phyloP scores from a whole-genome alignment of 176 grass and related monocot species.

The Panicum miliaceum region DNA sequence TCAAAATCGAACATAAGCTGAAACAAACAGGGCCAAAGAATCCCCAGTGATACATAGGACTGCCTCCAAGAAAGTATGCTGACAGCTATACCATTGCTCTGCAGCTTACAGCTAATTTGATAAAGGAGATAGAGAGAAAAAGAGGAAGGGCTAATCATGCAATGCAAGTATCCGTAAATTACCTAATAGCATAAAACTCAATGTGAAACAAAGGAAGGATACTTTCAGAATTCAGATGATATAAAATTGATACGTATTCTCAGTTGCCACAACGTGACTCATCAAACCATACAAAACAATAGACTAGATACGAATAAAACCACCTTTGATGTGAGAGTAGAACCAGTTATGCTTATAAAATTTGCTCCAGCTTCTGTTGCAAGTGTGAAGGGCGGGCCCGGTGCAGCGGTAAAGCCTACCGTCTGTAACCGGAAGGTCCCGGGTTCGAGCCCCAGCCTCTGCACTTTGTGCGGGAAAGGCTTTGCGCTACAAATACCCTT shows the following conservation, averaged over 20 bases:
- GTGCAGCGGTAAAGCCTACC: too few relatives aligned
- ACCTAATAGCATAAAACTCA: background rate
- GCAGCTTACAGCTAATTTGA: background rate
- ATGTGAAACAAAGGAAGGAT: slow-evolving; percentile 17
- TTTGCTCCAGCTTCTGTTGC: slow-evolving; percentile 97
- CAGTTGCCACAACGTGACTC: background rate
- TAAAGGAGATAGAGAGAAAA: background rate
- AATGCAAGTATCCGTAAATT: slow-evolving; percentile 27
- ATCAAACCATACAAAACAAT: background rate
- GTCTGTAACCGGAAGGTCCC: too few relatives aligned
- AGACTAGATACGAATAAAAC: slow-evolving; percentile 11
- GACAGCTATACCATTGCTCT: background rate
- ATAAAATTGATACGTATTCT: background rate
- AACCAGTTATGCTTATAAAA: slow-evolving; percentile 92
- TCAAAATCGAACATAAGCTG: too few relatives aligned
- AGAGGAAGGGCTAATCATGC: background rate
- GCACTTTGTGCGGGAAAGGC: too few relatives aligned
- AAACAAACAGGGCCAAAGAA: too few relatives aligned
- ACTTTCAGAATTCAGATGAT: slow-evolving; percentile 15
- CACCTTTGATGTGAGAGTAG: slow-evolving; percentile 93
- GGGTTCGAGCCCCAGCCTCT: too few relatives aligned
- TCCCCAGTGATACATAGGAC: background rate
- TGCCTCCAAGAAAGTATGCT: background rate
- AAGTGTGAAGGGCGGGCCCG: too few relatives aligned
- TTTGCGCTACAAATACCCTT: too few relatives aligned